Conservation (phyloP, 345 rosid genomes). For the Physaria fendleri region DNA sequence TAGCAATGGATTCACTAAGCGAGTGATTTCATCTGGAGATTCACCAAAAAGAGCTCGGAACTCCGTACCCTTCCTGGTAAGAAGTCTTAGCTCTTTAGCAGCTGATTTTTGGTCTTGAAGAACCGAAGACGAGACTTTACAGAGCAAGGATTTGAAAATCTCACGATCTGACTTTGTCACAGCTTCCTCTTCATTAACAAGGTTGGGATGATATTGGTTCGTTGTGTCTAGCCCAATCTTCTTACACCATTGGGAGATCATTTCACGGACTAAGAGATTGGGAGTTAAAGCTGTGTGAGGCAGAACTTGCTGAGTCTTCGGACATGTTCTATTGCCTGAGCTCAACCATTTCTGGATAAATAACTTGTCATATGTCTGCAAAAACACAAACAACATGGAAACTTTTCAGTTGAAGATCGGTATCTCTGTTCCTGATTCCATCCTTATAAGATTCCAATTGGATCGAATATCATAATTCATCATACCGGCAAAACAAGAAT, state of each 20-base stretch:
- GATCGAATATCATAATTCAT: not conserved
- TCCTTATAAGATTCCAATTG: too few species aligned
- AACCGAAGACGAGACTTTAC: slow-evolving; percentile 40
- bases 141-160: slow-evolving; percentile 53
- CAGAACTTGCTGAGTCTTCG: slow-evolving; percentile 77
- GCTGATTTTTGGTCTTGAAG: slow-evolving; percentile 63
- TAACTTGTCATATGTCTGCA: slow-evolving; percentile 83
- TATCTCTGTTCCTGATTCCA: too few species aligned
- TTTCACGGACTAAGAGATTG: slow-evolving; percentile 58
- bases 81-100: slow-evolving; percentile 65
- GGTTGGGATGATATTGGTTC: slow-evolving; percentile 24
- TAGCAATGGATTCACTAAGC: slow-evolving; percentile 57
- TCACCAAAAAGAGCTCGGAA: slow-evolving; percentile 75
- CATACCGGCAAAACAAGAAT: too few species aligned
- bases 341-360: slow-evolving; percentile 83
- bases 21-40: slow-evolving; percentile 51
- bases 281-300: slow-evolving; percentile 65
- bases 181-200: slow-evolving; percentile 41
- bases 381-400: not conserved
- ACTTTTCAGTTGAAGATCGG: too few species aligned
- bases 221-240: slow-evolving; percentile 48
- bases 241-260: slow-evolving; percentile 84
- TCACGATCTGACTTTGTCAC: slow-evolving; percentile 54
- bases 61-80: slow-evolving; percentile 67
- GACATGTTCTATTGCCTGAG: slow-evolving; percentile 81